Percentiles rank a stretch among this genome's conserved stretches.
Evolutionary conservation across 257 asterid species (phyloP).

Genomic region (Cordia subcordata): DNA sequence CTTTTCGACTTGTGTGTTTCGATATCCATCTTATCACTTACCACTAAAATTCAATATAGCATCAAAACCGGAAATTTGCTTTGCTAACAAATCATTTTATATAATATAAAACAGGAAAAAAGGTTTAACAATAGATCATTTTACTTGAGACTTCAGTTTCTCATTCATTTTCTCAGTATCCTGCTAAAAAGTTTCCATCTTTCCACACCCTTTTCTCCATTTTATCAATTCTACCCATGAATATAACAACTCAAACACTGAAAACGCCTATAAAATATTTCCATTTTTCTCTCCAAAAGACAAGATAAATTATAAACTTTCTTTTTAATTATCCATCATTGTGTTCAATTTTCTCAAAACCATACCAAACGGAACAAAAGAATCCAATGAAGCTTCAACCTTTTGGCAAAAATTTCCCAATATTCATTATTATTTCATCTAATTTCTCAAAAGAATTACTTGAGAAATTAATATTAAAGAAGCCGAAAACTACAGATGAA

Average conservation of each 20-base stretch:
- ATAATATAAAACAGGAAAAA: conserved; percentile 13
- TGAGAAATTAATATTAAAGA: not conserved
- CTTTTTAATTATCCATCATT: conserved; percentile 18
- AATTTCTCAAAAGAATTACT: conserved; percentile 17
- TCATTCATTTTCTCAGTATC: conserved; percentile 14
- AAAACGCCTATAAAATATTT: conserved; percentile 5
- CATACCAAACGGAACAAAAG: not conserved
- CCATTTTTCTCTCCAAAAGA: conserved; percentile 20
- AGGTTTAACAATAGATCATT: conserved; percentile 6
- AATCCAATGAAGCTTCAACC: conserved; percentile 24
- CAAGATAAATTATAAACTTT: conserved; percentile 15
- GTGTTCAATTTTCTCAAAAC: conserved; percentile 4
- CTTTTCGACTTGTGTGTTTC: conserved; percentile 28
- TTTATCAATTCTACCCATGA: conserved; percentile 20
- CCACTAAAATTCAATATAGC: conserved; percentile 25
- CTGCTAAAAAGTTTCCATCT: not conserved
- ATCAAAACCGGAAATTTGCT: conserved; percentile 17
- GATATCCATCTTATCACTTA: conserved; percentile 28
- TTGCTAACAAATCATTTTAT: not conserved
- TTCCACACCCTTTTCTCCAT: conserved; percentile 16
- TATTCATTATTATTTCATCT: conserved; percentile 29
- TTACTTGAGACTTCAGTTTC: conserved; percentile 15
- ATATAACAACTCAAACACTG: conserved; percentile 17
- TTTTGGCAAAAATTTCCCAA: conserved; percentile 16
- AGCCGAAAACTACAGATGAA: not conserved